phyloP scores from a whole-genome alignment of 495 filamentous ascomycete genomes.

The Rhypophila decipiens region DNA sequence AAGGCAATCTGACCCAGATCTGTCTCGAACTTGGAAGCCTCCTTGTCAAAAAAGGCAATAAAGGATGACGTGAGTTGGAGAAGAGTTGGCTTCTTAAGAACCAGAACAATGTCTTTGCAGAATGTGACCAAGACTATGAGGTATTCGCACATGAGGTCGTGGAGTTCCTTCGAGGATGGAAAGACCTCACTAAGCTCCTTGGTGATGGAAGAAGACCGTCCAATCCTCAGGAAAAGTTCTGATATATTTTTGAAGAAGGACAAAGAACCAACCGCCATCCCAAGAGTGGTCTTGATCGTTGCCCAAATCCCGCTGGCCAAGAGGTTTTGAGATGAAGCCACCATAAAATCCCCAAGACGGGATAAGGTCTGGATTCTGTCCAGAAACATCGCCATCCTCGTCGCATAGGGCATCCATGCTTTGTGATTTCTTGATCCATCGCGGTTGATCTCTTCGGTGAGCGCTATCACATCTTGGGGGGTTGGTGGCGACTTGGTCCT shows the following conservation, averaged over 20 bases:
- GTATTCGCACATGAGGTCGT: constrained; percentile 4
- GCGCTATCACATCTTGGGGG: background rate
- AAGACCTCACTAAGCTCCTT: background rate
- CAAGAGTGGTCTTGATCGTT: constrained; percentile 29
- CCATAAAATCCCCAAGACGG: constrained; percentile 30
- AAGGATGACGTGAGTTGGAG: background rate
- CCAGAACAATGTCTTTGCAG: background rate
- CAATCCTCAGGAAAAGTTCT: background rate
- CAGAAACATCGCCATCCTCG: constrained; percentile 31
- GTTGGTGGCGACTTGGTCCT: constrained; percentile 2
- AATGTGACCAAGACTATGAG: background rate
- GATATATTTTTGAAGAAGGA: background rate
- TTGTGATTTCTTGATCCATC: constrained; percentile 5
- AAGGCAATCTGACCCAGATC: background rate
- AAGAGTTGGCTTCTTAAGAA: background rate
- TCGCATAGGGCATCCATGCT: constrained; percentile 27
- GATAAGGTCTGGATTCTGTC: constrained; percentile 34
- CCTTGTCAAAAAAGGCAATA: background rate
- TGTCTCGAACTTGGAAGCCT: background rate
- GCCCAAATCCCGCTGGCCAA: constrained; percentile 39
- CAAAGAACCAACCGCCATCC: constrained; percentile 5
- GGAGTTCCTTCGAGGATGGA: background rate
- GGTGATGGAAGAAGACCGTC: background rate
- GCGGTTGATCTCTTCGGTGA: constrained; percentile 8
- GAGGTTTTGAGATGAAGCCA: constrained; percentile 35